Evolutionary conservation across 1,284 basidiomycete species (phyloP), one percentile per base, ranked within the genome.

Genomic region (Puccinia triticina): DNA sequence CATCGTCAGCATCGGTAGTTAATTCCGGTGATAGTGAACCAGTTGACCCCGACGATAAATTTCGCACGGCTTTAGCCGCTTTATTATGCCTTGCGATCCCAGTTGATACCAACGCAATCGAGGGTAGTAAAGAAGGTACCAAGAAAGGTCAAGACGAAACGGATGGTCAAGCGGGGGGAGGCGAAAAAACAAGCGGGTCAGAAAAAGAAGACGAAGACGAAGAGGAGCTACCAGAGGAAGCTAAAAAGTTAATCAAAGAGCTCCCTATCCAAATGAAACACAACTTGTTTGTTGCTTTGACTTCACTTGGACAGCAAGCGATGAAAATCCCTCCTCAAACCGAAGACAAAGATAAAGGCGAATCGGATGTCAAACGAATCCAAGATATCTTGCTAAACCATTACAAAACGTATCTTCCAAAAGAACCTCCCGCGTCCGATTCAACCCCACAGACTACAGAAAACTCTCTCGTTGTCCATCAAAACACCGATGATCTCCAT

Each of bases 51-150:
- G 34, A 40, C 1, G 73, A 75, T 18, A 26, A 43, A 43, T 55
- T 37, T 5, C 57, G 29, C 12, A 77, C 43, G 40, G 40, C 59
- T 50, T 43, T 77, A 34, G 43, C 50, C 8, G 75, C 48, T 66
- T 77, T 77, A 40, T 67, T 77, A 77, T 77, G 43, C 57, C 57
- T 77, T 43, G 1, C 37, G 43, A 77, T 76, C 23, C 74, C 74
- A 23, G 2, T 46, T 37, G n/a, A 48, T 2, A 14, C 32, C 32
- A 66, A 66, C 2, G 43, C 23, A 29, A 18, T 8, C 14, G n/a
- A 72, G 12, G 26, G 46, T 46, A 71, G 46, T 43, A 48, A n/a
- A 10, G 21, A 46, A 26, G n/a, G 4, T 14, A 18, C 71, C 18
- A 23, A 14, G 29, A 53, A 53, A 34, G 46, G 12, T 73, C 48